Percentiles rank a stretch among this genome's conserved stretches.
Conservation (phyloP, 2,329 filamentous ascomycete species). For the Cucurbitaria berberidis region DNA sequence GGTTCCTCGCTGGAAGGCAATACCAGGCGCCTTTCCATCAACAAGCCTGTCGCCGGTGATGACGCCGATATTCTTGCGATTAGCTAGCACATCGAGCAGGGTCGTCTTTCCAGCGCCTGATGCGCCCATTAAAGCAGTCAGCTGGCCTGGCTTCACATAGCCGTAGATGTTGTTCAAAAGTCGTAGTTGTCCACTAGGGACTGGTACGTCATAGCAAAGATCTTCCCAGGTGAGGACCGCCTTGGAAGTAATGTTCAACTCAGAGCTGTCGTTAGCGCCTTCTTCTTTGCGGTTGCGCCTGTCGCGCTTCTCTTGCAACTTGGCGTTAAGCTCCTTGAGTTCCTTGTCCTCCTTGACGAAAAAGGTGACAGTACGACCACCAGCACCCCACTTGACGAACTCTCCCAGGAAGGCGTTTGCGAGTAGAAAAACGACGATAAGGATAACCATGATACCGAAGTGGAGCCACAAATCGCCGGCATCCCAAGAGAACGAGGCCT, state of each 20-base stretch:
- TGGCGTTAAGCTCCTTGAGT: slow-evolving; percentile 68
- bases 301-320: slow-evolving; percentile 65
- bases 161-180: slow-evolving; percentile 63
- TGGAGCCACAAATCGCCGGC: slow-evolving; percentile 73
- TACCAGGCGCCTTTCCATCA: slow-evolving; percentile 64
- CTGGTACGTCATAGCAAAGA: slow-evolving; percentile 73
- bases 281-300: slow-evolving; percentile 56
- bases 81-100: slow-evolving; percentile 75
- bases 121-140: slow-evolving; percentile 55
- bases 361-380: slow-evolving; percentile 79
- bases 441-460: slow-evolving; percentile 69
- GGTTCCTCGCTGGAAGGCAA: slow-evolving; percentile 67
- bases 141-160: slow-evolving; percentile 63
- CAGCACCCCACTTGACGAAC: slow-evolving; percentile 76
- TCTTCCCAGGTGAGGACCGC: slow-evolving; percentile 64
- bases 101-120: slow-evolving; percentile 85
- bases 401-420: slow-evolving; percentile 79
- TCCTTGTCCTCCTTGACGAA: slow-evolving; percentile 75
- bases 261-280: slow-evolving; percentile 50
- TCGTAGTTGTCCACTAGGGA: slow-evolving; percentile 59
- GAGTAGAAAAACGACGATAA: slow-evolving; percentile 77
- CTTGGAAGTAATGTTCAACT: slow-evolving; percentile 61
- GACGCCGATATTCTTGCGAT: slow-evolving; percentile 69
- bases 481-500: slow-evolving; percentile 70
- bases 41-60: slow-evolving; percentile 68